These are phyloP conservation scores for Batkoa obscura DNA, from an alignment of 371 early-diverging fungal genomes.

Conservation along the genomic window DNA sequence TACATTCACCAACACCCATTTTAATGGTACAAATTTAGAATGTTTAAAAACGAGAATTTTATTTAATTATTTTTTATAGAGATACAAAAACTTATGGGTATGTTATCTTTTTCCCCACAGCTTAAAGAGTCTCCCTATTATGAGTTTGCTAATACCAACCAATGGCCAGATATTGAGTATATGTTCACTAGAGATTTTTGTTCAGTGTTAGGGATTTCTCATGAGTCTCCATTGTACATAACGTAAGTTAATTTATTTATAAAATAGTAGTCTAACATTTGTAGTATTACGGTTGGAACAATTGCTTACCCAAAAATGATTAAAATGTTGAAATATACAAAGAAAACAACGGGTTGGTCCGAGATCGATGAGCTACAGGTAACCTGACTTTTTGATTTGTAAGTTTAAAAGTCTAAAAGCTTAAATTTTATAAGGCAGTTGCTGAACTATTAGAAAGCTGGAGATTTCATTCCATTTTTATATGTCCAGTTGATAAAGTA, in stretches of 20 bases:
- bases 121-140: conserved; percentile 39
- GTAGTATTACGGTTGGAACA: conserved; percentile 62
- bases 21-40: conserved; percentile 27
- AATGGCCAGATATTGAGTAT: conserved; percentile 43
- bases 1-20: conserved; percentile 35
- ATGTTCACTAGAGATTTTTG: conserved; percentile 78
- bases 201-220: conserved; percentile 50
- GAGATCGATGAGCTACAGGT: conserved; percentile 76
- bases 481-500: conserved; percentile 94
- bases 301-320: conserved; percentile 76
- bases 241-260: conserved; percentile 21
- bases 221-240: conserved; percentile 55
- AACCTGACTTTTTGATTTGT: background rate
- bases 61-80: conserved; percentile 22
- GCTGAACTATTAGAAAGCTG: conserved; percentile 61
- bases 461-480: conserved; percentile 89
- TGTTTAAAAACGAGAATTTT: background rate
- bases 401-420: background rate
- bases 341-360: conserved; percentile 48
- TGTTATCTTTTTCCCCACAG: conserved; percentile 19
- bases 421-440: conserved; percentile 27
- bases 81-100: conserved; percentile 49
- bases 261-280: background rate
- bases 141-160: conserved; percentile 24
- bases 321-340: conserved; percentile 37